A percentile compares a stretch with the other conserved stretches of the same genome.
Conservation (phyloP, 306 rosid genomes). For the Hippophae gyantsensis region DNA sequence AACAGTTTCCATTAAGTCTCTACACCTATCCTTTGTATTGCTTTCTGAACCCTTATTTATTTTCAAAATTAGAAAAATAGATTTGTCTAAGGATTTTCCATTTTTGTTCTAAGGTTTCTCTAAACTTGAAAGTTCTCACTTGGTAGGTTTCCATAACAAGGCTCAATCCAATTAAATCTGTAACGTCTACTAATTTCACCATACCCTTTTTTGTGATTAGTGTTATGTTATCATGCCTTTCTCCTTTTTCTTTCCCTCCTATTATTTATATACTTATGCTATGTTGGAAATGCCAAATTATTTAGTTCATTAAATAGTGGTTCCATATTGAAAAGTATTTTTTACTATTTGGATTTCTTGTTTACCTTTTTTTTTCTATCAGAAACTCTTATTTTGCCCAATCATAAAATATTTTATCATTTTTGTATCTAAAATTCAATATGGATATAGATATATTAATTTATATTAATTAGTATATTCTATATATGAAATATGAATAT, state of each 20-base stretch:
- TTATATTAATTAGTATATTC: too few relatives aligned
- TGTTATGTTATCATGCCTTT: background rate
- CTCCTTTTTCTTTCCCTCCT: background rate
- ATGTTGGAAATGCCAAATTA: background rate
- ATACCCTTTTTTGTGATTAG: background rate
- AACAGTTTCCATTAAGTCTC: too few relatives aligned
- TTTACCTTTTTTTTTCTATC: too few relatives aligned
- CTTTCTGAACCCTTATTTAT: background rate
- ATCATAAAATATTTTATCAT: too few relatives aligned
- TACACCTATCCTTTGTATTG: background rate
- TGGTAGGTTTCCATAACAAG: background rate
- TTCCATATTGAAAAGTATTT: background rate
- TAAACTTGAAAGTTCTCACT: background rate
- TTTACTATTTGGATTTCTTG: too few relatives aligned
- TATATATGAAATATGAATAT: too few relatives aligned
- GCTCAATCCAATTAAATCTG: background rate
- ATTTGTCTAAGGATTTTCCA: background rate
- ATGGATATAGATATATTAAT: background rate
- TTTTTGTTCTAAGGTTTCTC: background rate
- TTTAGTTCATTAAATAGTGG: background rate
- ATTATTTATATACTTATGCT: too few relatives aligned
- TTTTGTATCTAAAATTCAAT: background rate
- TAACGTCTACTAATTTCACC: background rate
- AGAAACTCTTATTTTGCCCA: too few relatives aligned
- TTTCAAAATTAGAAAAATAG: too few relatives aligned